phyloP scores from a whole-genome alignment of 495 filamentous ascomycete species.

The Rostrohypoxylon terebratum region DNA sequence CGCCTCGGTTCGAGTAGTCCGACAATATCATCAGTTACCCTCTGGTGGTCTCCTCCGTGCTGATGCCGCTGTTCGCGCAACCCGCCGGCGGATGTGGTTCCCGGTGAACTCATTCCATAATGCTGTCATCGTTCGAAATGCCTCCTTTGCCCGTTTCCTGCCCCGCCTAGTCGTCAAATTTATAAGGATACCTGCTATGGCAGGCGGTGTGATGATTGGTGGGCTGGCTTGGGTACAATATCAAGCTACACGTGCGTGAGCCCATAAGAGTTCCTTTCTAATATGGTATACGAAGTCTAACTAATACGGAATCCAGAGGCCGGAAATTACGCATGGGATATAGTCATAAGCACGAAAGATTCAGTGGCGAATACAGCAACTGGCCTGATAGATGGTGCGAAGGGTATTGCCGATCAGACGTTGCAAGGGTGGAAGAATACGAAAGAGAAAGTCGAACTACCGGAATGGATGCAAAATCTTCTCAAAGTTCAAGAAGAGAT shows the following conservation, averaged over 20 bases:
- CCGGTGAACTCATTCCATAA: conserved; percentile 85
- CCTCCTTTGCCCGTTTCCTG: conserved; percentile 87
- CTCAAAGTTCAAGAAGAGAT: conserved; percentile 68
- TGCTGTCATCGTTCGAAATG: conserved; percentile 82
- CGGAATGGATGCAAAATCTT: conserved; percentile 87
- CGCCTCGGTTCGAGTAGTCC: conserved; percentile 65
- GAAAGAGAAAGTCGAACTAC: conserved; percentile 80
- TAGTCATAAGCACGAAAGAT: conserved; percentile 78
- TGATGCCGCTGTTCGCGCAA: conserved; percentile 69
- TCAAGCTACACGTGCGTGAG: conserved; percentile 83
- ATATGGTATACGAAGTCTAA: neutral
- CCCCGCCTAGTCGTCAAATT: conserved; percentile 92
- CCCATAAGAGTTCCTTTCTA: conserved; percentile 18
- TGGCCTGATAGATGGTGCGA: conserved; percentile 73
- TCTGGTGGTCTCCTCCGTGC: conserved; percentile 77
- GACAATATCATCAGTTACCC: conserved; percentile 72
- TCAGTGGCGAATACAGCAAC: conserved; percentile 73
- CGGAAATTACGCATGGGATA: conserved; percentile 85
- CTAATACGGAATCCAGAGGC: conserved; percentile 70
- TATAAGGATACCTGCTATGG: conserved; percentile 85
- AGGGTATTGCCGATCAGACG: conserved; percentile 80
- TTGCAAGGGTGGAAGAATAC: conserved; percentile 83
- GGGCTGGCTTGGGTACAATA: conserved; percentile 94
- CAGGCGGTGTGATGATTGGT: conserved; percentile 87
- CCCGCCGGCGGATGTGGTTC: conserved; percentile 76